Conservation (phyloP, 805 yeast genomes). For the Yamadazyma nakazawae region DNA sequence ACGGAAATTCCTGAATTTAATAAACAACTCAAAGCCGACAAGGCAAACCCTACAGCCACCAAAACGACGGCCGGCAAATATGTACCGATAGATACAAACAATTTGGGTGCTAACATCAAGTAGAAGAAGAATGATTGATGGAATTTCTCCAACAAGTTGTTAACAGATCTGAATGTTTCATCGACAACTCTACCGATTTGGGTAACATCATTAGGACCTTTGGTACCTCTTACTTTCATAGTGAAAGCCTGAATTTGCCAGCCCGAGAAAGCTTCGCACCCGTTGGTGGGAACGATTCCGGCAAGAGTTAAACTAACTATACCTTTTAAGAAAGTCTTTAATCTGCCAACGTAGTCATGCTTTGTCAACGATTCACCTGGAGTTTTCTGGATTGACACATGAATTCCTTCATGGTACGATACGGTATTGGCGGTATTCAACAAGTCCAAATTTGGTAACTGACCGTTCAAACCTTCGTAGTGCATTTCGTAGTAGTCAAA, state of each 20-base stretch:
- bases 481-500: conserved; percentile 70
- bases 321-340: conserved; percentile 59
- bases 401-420: conserved; percentile 72
- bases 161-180: conserved; percentile 81
- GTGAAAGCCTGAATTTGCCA: conserved; percentile 94
- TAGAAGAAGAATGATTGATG: conserved; percentile 97
- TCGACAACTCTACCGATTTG: conserved; percentile 90
- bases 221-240: conserved; percentile 60
- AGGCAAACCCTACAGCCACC: conserved; percentile 62
- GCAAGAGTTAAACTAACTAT: conserved; percentile 66
- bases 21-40: conserved; percentile 60
- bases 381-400: conserved; percentile 62
- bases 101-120: conserved; percentile 68
- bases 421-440: conserved; percentile 77
- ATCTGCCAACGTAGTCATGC: conserved; percentile 51
- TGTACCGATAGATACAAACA: conserved; percentile 90
- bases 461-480: conserved; percentile 92
- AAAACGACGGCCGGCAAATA: conserved; percentile 84
- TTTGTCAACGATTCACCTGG: conserved; percentile 44
- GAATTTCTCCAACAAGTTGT: conserved; percentile 89
- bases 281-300: conserved; percentile 62
- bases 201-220: conserved; percentile 72
- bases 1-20: conserved; percentile 41
- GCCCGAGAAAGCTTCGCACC: conserved; percentile 87
- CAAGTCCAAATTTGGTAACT: conserved; percentile 88